Evolutionary conservation across 2,329 filamentous ascomycete species (phyloP), one percentile per base, ranked within the genome.

Genomic region (Neonectria hederae): DNA sequence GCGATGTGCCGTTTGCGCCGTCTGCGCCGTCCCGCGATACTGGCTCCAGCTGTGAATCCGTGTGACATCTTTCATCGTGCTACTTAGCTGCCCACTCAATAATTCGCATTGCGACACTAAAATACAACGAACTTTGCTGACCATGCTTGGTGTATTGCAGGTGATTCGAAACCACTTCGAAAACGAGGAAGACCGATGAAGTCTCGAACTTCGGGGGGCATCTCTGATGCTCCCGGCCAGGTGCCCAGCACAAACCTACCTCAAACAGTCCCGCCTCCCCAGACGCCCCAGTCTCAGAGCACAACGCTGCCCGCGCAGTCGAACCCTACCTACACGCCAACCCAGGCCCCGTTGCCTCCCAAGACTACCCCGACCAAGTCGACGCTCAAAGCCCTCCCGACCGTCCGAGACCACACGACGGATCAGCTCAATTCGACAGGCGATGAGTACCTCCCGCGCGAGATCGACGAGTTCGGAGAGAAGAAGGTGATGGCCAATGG

Each of bases 331-430:
- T 83, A 82, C 67, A 71, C 79, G 19, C 75, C 81, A 3, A 70
- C 77, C 19, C 80, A 76, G 71, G 74, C 79, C 74, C 66, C 80
- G 78, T 79, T 88, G 77, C 92, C 93, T 17, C 89, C 92, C 22
- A 96, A 95, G 79, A 87, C 90, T 3, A 93, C 93, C 4, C 92
- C 92, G 5, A 90, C 90, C 35, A 97, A 97, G 81, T 85, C 89
- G 10, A 92, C 95, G 9, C 85, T 98, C 72, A 99, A 99, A 81
- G 96, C 96, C 1, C 84, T 99, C 46, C 96, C 96, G 3, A 98
- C 96, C 4, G 96, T 98, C 14, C 87, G 96, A 79, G 96, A 99
- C 76, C 96, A 99, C 78, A 99, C 96, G 3, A 98, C 95, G 17
- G 95, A 98, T 77, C 95, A 98, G 78, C 87, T 99, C 30, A 93